phyloP scores from a whole-genome alignment of 2,329 filamentous ascomycete species.

The Diaporthe citriasiana region DNA sequence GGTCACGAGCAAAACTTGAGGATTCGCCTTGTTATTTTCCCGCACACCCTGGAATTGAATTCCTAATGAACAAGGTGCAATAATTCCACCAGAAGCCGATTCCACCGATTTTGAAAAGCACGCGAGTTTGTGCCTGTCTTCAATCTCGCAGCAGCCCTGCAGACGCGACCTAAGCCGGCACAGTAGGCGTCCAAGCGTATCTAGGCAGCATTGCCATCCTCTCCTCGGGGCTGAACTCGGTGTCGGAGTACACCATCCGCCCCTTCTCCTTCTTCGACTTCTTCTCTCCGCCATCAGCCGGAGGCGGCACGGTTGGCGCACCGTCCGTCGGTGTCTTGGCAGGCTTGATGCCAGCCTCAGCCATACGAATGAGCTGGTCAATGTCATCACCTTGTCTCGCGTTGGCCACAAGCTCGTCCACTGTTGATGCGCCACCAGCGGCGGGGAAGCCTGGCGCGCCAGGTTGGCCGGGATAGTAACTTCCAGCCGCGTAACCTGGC shows the following conservation, averaged over 20 bases:
- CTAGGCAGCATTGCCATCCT: constrained; percentile 84
- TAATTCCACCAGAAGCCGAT: background rate
- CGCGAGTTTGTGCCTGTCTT: background rate
- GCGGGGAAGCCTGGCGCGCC: constrained; percentile 48
- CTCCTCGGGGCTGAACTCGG: constrained; percentile 87
- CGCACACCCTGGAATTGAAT: background rate
- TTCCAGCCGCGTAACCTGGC: constrained; percentile 49
- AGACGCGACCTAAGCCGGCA: constrained; percentile 8
- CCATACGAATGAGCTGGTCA: constrained; percentile 75
- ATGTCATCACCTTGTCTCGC: constrained; percentile 71
- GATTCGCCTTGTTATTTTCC: background rate
- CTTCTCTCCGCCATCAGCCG: constrained; percentile 67
- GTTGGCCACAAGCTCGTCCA: constrained; percentile 63
- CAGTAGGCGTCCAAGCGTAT: constrained; percentile 70
- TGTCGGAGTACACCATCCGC: constrained; percentile 87
- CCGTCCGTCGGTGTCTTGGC: constrained; percentile 50
- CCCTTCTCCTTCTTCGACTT: constrained; percentile 73
- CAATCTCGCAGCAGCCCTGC: background rate
- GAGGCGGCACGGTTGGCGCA: constrained; percentile 54
- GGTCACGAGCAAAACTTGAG: background rate
- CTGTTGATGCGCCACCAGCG: constrained; percentile 56
- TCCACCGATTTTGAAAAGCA: background rate
- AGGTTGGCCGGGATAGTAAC: constrained; percentile 47
- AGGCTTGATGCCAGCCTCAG: constrained; percentile 71
- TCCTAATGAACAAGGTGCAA: background rate